A percentile compares a stretch with the other conserved stretches of the same genome.
Conservation (phyloP, 2,329 filamentous ascomycete species). For the Calonectria pauciramosa region DNA sequence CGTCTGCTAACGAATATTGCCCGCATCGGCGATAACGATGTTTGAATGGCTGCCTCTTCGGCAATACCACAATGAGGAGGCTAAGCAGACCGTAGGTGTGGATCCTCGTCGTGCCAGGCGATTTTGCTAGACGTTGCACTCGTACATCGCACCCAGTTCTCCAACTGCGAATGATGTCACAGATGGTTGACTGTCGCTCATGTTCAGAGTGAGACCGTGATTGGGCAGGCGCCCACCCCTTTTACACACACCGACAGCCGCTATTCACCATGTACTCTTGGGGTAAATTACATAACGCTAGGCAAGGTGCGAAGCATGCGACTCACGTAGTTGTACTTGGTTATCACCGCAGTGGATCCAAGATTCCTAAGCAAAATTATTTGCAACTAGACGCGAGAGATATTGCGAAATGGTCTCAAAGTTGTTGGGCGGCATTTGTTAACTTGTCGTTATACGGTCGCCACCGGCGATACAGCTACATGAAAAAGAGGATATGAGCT, state of each 20-base stretch:
- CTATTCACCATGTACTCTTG: constrained; percentile 46
- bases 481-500: no score
- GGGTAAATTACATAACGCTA: constrained; percentile 30
- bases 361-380: no score
- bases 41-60: not conserved
- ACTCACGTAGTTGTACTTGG: no score
- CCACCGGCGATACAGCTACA: no score
- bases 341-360: no score
- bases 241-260: constrained; percentile 71
- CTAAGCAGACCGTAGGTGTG: not conserved
- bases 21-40: constrained; percentile 37
- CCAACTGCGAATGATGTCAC: constrained; percentile 51
- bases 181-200: constrained; percentile 50
- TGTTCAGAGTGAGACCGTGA: constrained; percentile 55
- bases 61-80: not conserved
- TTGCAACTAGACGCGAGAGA: no score
- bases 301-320: constrained; percentile 22
- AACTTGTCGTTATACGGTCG: no score
- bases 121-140: constrained; percentile 11
- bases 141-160: constrained; percentile 52
- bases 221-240: constrained; percentile 74
- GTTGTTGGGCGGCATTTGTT: no score
- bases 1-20: not conserved
- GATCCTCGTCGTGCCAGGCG: constrained; percentile 30
- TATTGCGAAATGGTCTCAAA: no score